phyloP scores from a whole-genome alignment of 23 red algal species.

The Agarophyton chilense region DNA sequence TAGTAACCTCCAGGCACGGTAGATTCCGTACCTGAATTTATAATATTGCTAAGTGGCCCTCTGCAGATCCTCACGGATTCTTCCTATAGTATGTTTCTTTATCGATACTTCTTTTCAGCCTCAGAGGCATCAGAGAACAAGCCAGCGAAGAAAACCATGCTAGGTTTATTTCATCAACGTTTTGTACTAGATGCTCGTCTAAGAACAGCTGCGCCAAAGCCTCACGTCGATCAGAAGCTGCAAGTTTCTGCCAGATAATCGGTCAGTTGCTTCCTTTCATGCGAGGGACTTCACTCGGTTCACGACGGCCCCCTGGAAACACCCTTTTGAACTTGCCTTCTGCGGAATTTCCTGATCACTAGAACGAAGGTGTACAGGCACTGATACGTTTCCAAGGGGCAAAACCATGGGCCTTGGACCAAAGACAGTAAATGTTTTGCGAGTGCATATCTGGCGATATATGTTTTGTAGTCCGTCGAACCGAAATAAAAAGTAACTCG shows the following conservation, averaged over 20 bases:
- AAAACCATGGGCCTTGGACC: slow-evolving; percentile 9
- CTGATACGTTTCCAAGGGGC: too few relatives aligned
- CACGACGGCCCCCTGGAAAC: slow-evolving; percentile 62
- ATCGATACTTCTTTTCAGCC: slow-evolving; percentile 8
- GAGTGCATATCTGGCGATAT: slow-evolving; percentile 34
- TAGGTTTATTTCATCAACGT: slow-evolving; percentile 40
- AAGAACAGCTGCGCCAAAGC: slow-evolving; percentile 51
- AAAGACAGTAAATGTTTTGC: background rate
- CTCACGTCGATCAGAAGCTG: slow-evolving; percentile 12
- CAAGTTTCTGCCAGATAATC: too few relatives aligned
- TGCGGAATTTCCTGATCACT: too few relatives aligned
- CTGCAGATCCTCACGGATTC: slow-evolving; percentile 25
- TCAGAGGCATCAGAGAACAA: background rate
- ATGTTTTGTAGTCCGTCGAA: slow-evolving; percentile 67
- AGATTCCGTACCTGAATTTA: background rate
- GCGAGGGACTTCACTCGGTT: slow-evolving; percentile 24
- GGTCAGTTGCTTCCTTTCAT: background rate
- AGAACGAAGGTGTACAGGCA: too few relatives aligned
- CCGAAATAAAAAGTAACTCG: slow-evolving; percentile 31
- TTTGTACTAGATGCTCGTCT: slow-evolving; percentile 8
- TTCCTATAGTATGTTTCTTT: slow-evolving; percentile 39
- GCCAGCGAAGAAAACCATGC: slow-evolving; percentile 31
- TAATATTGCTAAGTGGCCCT: background rate
- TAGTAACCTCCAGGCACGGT: background rate
- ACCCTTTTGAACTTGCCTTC: too few relatives aligned